Base-by-base conservation (phyloP, 148 eudicot species). In the Fagopyrum tataricum region DNA sequence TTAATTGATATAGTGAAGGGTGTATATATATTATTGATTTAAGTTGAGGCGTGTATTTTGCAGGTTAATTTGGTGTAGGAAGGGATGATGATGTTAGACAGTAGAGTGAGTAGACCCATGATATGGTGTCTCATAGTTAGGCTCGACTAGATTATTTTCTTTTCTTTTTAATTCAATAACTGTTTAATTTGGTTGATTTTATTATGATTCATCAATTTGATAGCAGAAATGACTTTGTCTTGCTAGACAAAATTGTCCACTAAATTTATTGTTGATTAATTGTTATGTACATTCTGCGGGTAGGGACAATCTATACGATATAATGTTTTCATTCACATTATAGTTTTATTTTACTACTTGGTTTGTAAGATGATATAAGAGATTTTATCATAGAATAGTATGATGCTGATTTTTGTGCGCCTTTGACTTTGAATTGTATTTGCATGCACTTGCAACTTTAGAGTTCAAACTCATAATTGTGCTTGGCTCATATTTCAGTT, bases 1-100 rank as follows among this genome's bases (percentile, higher is more conserved):
- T 26, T 26, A 26, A 26, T 26, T 26, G n/a, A n/a, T n/a, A n/a
- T n/a, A n/a, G n/a, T n/a, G n/a, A n/a, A n/a, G n/a, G 59, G 71
- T 40, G 23, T 20, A 67, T 67, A 2, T 43, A 37, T 67, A n/a
- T n/a, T 13, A 17, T 67, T 13, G 44, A 26, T 26, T 26, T 13
- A 64, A 42, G 17, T 7, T 42, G 59, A 53, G 59, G 21, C 9
- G 23, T 53, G n/a, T 18, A n/a, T n/a, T 37, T 11, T 73, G 70
- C 76, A 78, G 80, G 80, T 69, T 69, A 39, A 74, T 74, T 59
- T 74, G 71, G 81, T 74, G 81, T 24, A 59, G 9, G 70, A 74
- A 43, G 61, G 77, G 61, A 10, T 55, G 61, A 55, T 55, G 31
- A 26, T 26, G 31, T 26, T 26, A 26, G 31, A 26, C 31, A 26